These are phyloP conservation scores for Hypoxylon sp. DNA, from an alignment of 2,329 filamentous ascomycete species.

Conservation along the genomic window DNA sequence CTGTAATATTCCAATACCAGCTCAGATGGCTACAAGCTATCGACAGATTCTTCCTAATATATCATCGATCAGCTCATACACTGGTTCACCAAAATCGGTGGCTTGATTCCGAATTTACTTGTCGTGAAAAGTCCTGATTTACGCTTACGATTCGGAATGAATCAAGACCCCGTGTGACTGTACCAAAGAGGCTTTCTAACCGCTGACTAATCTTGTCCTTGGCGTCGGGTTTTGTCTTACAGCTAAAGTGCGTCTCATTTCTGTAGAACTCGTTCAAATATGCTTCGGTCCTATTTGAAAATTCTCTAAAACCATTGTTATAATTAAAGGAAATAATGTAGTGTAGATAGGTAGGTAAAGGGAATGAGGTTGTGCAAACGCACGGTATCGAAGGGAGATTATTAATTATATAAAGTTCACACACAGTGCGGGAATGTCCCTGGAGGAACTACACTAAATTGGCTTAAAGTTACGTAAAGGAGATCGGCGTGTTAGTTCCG, in stretches of 20 bases:
- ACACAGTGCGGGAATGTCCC: not conserved
- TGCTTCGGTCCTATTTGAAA: not conserved
- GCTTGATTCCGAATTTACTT: too few species aligned
- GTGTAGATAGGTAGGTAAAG: not conserved
- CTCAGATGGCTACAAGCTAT: too few species aligned
- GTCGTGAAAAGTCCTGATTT: too few species aligned
- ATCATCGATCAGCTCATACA: too few species aligned
- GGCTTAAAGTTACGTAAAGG: constrained; percentile 9
- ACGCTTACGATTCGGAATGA: too few species aligned
- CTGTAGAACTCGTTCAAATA: not conserved
- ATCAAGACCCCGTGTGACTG: too few species aligned
- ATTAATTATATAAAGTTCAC: too few species aligned
- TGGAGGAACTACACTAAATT: not conserved
- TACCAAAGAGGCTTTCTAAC: not conserved
- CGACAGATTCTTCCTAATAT: too few species aligned
- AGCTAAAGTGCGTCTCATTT: not conserved
- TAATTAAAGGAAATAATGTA: not conserved
- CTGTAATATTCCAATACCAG: too few species aligned
- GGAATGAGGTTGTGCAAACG: not conserved
- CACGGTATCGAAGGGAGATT: not conserved
- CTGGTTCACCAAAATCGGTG: too few species aligned
- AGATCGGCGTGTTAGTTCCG: constrained; percentile 18
- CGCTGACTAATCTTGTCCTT: not conserved
- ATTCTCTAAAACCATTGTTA: not conserved
- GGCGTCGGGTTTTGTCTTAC: not conserved